Evolutionary conservation across 2,329 filamentous ascomycete species (phyloP).

Genomic region (Allantophomopsis lycopodina): DNA sequence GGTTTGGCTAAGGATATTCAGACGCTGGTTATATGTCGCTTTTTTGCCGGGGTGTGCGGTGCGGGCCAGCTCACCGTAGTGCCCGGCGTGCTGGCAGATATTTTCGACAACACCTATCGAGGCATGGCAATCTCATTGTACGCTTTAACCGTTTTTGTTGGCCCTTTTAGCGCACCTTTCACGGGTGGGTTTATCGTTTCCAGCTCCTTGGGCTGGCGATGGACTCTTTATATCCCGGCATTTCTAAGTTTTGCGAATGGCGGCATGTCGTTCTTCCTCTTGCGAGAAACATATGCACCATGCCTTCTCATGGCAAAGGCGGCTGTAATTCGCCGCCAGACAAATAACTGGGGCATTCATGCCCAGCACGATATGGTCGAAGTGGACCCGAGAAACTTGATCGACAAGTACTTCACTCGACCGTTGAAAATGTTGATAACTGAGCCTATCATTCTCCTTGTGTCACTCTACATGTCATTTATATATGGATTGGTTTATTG

Average conservation of each 20-base stretch:
- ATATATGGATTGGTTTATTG: slow-evolving; percentile 19
- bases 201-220: slow-evolving; percentile 55
- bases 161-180: slow-evolving; percentile 53
- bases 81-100: slow-evolving; percentile 58
- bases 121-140: slow-evolving; percentile 44
- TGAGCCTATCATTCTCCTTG: slow-evolving; percentile 13
- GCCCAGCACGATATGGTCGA: slow-evolving; percentile 15
- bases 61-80: slow-evolving; percentile 56
- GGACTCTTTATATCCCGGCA: slow-evolving; percentile 51
- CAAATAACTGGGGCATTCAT: slow-evolving; percentile 21
- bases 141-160: slow-evolving; percentile 49
- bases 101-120: slow-evolving; percentile 51
- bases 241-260: slow-evolving; percentile 45
- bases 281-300: slow-evolving; percentile 24
- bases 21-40: slow-evolving; percentile 56
- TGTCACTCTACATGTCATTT: slow-evolving; percentile 12
- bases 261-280: slow-evolving; percentile 14
- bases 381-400: slow-evolving; percentile 3
- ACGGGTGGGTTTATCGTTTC: slow-evolving; percentile 54
- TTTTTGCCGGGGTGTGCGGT: slow-evolving; percentile 61
- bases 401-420: neutral
- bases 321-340: slow-evolving; percentile 13
- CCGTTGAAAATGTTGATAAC: slow-evolving; percentile 7
- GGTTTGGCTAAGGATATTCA: slow-evolving; percentile 55
- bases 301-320: slow-evolving; percentile 15